These are phyloP conservation scores for Mariannaea sp. DNA, from an alignment of 2,329 filamentous ascomycete species.

Conservation along the genomic window DNA sequence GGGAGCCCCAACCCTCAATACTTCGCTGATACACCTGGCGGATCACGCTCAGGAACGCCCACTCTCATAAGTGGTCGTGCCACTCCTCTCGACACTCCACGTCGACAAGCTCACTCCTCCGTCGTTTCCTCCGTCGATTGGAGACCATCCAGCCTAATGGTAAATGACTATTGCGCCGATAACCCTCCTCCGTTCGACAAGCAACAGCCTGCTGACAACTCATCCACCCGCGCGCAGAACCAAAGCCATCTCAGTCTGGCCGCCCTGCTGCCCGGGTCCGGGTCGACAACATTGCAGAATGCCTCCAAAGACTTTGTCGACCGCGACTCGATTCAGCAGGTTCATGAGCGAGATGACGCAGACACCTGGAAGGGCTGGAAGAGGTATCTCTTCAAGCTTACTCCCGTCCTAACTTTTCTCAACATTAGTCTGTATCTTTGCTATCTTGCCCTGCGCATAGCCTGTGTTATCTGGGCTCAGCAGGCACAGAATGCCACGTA, in stretches of 20 bases:
- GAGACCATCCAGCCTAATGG: slow-evolving; percentile 39
- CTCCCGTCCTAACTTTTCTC: slow-evolving; percentile 47
- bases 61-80: slow-evolving; percentile 34
- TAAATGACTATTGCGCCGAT: slow-evolving; percentile 21
- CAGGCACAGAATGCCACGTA: slow-evolving; percentile 46
- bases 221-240: slow-evolving; percentile 39
- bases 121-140: slow-evolving; percentile 40
- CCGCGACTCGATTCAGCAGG: slow-evolving; percentile 43
- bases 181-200: slow-evolving; percentile 16
- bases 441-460: slow-evolving; percentile 58
- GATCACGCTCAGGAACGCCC: slow-evolving; percentile 37
- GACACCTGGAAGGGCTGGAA: slow-evolving; percentile 54
- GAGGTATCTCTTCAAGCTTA: slow-evolving; percentile 45
- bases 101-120: slow-evolving; percentile 32
- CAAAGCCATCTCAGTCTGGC: slow-evolving; percentile 50
- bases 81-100: slow-evolving; percentile 29
- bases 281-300: slow-evolving; percentile 32
- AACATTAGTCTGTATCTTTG: slow-evolving; percentile 50
- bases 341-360: slow-evolving; percentile 49
- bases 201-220: slow-evolving; percentile 28
- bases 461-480: slow-evolving; percentile 58
- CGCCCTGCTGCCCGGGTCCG: slow-evolving; percentile 43
- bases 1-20: slow-evolving; percentile 34
- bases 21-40: slow-evolving; percentile 32
- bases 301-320: slow-evolving; percentile 40